Conservation (phyloP, 148 eudicot genomes). For the Mesembryanthemum crystallinum region DNA sequence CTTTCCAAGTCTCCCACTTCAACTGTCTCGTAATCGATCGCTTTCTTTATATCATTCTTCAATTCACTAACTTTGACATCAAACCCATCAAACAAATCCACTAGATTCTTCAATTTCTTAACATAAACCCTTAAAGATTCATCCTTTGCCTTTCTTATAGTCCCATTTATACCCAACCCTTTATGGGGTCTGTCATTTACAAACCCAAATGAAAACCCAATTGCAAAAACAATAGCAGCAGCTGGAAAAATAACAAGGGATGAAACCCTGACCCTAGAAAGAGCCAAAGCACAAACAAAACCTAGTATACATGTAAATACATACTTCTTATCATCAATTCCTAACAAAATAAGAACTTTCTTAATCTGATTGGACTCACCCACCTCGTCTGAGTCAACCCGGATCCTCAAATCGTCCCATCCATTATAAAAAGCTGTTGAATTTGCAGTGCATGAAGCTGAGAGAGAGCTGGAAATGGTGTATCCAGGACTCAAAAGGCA, state of each 20-base stretch:
- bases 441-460: constrained; percentile 35
- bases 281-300: constrained; percentile 78
- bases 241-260: constrained; percentile 79
- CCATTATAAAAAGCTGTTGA: constrained; percentile 44
- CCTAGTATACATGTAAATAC: constrained; percentile 68
- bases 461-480: constrained; percentile 23
- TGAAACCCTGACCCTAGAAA: constrained; percentile 86
- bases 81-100: constrained; percentile 44
- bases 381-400: constrained; percentile 34
- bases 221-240: constrained; percentile 64
- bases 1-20: constrained; percentile 63
- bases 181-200: constrained; percentile 47
- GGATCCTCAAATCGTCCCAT: constrained; percentile 59
- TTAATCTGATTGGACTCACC: constrained; percentile 61
- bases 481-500: constrained; percentile 21
- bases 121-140: constrained; percentile 35
- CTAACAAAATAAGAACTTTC: constrained; percentile 45
- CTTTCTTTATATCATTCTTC: constrained; percentile 45
- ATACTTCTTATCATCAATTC: constrained; percentile 69
- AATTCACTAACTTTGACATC: constrained; percentile 45
- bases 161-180: constrained; percentile 38
- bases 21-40: constrained; percentile 48
- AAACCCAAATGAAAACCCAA: constrained; percentile 81
- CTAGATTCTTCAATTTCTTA: constrained; percentile 51
- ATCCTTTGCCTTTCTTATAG: constrained; percentile 34